Evolutionary conservation across 1,284 basidiomycete genomes (phyloP), one percentile per base, ranked within the genome.

Genomic region (Xerocomus nothofagi): DNA sequence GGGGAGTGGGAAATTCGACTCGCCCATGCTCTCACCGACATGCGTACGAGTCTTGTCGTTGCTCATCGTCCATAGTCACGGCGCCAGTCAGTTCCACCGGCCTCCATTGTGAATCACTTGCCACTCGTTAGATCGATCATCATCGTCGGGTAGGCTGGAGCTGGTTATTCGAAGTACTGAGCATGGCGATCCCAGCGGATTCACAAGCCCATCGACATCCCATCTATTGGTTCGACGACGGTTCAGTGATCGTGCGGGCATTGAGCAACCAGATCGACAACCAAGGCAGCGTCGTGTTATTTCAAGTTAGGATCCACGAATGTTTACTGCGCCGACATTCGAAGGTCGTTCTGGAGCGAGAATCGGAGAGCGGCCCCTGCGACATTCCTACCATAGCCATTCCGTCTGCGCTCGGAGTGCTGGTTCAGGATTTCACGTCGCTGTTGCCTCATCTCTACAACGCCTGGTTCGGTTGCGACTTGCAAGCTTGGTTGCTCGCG

Each of bases 391-490:
- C n/a, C 50, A 66, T 51, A 56, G 72, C 44, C 66, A 76, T 64
- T 62, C 71, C 51, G 55, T 63, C 42, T 33, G 63, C 61, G 27
- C 59, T 61, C 7, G 65, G 57, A 4, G 70, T 80, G 33, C 59
- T 57, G n/a, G 67, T 69, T 18, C 60, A 63, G 26, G 83, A 87
- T 61, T 71, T 86, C 9, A 75, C 77, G 43, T 71, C 69, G 2
- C 62, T 88, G 36, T 63, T 87, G 11, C 74, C 76, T 49, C 76
- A 85, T 65, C 61, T 87, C 26, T 87, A 87, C 60, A 80, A 84
- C 57, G 78, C n/a, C n/a, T n/a, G n/a, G n/a, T n/a, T n/a, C n/a
- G n/a, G n/a, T n/a, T n/a, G n/a, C n/a, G n/a, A n/a, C n/a, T n/a
- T n/a, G n/a, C n/a, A n/a, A n/a, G n/a, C n/a, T n/a, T n/a, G n/a